Evolutionary conservation across 352 stramenopile genomes (phyloP).

Genomic region (Aphanomyces cochlioides): DNA sequence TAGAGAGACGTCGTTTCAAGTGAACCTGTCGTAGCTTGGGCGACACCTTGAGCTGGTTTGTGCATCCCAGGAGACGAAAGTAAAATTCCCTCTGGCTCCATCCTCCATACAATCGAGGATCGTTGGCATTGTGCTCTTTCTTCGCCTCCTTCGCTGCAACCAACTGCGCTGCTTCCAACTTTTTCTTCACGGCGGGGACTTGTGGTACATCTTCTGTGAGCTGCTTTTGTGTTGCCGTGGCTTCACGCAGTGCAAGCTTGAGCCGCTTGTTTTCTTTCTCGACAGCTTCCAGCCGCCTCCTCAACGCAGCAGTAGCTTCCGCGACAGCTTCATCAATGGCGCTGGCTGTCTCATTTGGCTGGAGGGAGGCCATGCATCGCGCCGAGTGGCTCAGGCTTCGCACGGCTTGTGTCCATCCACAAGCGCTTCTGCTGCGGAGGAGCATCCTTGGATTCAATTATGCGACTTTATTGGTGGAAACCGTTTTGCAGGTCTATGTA

Average conservation of each 20-base stretch:
- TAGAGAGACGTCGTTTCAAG: not conserved
- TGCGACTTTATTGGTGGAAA: conserved; percentile 17
- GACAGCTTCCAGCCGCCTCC: not conserved
- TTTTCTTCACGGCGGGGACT: not conserved
- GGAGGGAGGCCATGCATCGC: conserved; percentile 3
- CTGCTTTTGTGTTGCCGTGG: conserved; percentile 2
- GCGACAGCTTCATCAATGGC: conserved; percentile 22
- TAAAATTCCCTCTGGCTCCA: conserved; percentile 2
- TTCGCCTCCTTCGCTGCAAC: conserved; percentile 2
- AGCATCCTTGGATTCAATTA: not conserved
- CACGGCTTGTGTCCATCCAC: not conserved
- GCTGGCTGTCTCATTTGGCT: not conserved
- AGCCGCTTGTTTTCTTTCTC: conserved; percentile 19
- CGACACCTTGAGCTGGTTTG: conserved; percentile 8
- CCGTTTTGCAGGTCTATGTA: conserved; percentile 6
- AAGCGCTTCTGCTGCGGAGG: not conserved
- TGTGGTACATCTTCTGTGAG: not conserved
- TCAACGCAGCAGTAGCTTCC: conserved; percentile 13
- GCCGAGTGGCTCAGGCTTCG: not conserved
- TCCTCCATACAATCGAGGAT: not conserved
- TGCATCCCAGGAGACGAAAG: conserved; percentile 19
- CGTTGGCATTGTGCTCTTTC: not conserved
- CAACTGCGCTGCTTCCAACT: not conserved
- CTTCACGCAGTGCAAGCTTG: not conserved
- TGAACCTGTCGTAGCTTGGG: conserved; percentile 16